Conservation (phyloP, 306 rosid genomes). For the Coriaria nepalensis region DNA sequence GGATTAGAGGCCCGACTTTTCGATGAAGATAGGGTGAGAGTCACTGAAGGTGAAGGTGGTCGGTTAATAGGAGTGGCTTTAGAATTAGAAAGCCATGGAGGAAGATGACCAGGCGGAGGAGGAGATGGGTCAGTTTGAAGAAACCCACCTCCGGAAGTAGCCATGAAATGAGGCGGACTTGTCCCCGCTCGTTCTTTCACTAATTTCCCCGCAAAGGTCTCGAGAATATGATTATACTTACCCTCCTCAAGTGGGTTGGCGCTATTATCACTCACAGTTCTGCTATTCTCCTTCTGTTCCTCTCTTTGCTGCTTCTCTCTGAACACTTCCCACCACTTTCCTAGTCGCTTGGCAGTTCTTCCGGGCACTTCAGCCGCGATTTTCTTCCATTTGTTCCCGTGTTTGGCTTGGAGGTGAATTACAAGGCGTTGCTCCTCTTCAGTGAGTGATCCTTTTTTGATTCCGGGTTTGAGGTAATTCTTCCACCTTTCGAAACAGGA, state of each 20-base stretch:
- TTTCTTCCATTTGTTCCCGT: conserved; percentile 86
- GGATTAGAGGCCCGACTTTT: conserved; percentile 52
- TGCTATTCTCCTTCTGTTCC: conserved; percentile 48
- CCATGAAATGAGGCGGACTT: conserved; percentile 53
- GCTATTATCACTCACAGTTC: conserved; percentile 1
- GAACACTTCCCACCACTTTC: conserved; percentile 96
- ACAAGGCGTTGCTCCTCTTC: conserved; percentile 76
- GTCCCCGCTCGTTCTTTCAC: conserved; percentile 31
- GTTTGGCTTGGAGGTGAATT: conserved; percentile 59
- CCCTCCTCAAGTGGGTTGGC: conserved; percentile 41
- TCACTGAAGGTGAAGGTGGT: conserved; percentile 76
- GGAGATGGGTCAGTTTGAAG: conserved; percentile 39
- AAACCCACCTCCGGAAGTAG: conserved; percentile 47
- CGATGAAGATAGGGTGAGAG: conserved; percentile 65
- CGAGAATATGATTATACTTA: conserved; percentile 61
- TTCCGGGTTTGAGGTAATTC: conserved; percentile 77
- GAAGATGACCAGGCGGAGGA: conserved; percentile 40
- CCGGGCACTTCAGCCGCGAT: conserved; percentile 76
- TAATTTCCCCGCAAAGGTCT: conserved; percentile 20
- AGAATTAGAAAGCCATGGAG: conserved; percentile 80
- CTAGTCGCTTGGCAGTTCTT: conserved; percentile 73
- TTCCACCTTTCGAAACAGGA: conserved; percentile 90
- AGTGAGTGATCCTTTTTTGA: conserved; percentile 70
- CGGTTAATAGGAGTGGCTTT: conserved; percentile 31
- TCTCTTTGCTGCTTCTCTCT: conserved; percentile 61